These are phyloP conservation scores for Brettanomyces bruxellensis DNA, from an alignment of 805 yeast species.

Conservation along the genomic window DNA sequence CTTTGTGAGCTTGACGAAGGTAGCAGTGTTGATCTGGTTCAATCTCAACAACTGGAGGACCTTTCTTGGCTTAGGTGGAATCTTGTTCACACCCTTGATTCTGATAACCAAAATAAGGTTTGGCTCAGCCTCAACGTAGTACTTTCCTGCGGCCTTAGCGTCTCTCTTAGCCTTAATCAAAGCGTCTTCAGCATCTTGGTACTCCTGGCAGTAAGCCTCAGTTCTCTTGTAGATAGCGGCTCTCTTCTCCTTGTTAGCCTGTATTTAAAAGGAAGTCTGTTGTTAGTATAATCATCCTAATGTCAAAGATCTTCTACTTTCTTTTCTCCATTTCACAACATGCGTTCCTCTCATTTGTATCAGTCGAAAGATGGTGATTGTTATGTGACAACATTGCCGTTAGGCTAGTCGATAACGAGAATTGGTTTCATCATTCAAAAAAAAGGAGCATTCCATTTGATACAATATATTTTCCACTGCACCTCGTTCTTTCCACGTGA, in stretches of 20 bases:
- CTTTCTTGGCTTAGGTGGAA: constrained; percentile 99
- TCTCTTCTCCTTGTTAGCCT: constrained; percentile 40
- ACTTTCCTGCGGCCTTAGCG: constrained; percentile 89
- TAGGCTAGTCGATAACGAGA: constrained; percentile 49
- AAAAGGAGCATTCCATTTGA: constrained; percentile 1
- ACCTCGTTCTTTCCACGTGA: neutral
- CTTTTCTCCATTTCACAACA: neutral
- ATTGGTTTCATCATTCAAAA: constrained; percentile 39
- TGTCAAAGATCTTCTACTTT: neutral
- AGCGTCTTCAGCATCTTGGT: constrained; percentile 87
- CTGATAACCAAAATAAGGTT: constrained; percentile 93
- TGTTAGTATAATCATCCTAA: constrained; percentile 19
- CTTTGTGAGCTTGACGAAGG: constrained; percentile 90
- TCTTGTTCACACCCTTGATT: constrained; percentile 99
- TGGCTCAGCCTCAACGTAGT: constrained; percentile 91
- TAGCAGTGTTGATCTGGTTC: constrained; percentile 91
- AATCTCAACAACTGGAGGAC: constrained; percentile 90
- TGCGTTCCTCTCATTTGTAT: neutral
- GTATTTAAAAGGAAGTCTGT: constrained; percentile 2
- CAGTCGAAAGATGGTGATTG: constrained; percentile 76
- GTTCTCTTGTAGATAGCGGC: constrained; percentile 69
- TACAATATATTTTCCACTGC: neutral
- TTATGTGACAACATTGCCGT: constrained; percentile 57
- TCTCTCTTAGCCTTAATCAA: constrained; percentile 81
- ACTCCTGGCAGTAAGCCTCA: constrained; percentile 93